Base-by-base conservation (phyloP, 2,329 filamentous ascomycete species). In the Claviceps digitariae region DNA sequence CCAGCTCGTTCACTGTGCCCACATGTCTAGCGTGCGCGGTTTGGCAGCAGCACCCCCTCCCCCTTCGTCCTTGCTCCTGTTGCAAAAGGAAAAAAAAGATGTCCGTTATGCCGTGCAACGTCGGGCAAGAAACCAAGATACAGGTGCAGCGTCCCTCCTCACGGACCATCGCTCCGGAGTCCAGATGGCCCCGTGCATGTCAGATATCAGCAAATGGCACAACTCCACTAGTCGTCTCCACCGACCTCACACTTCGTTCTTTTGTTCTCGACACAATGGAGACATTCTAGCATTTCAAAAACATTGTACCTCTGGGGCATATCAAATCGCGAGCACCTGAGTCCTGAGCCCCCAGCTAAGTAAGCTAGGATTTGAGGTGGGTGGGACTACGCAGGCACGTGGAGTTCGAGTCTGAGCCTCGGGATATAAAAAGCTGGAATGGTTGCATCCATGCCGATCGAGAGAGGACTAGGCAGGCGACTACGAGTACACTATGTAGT, bases 21-120 rank as follows among this genome's bases (percentile, higher is more conserved):
- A 43, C 48, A 44, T 49, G n/a, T 48, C 36, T 52, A 41, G 47
- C 50, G 48, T 23, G 8, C 17, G 40, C 45, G 40, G 21, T 47
- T 25, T 52, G 38, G 23, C 43, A 44, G 29, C 52, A 51, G n/a
- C n/a, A n/a, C n/a, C n/a, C 49, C 36, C 38, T 20, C 31, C 31
- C 34, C 31, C 43, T 15, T 3, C 38, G 41, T 21, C 15, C 8
- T 27, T 29, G 20, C 21, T 25, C n/a, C 40, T 17, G 21, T 21
- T 52, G 21, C 31, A 2, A n/a, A n/a, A n/a, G n/a, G n/a, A n/a
- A n/a, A 23, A 21, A 29, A 10, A 23, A 23, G 38, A 9, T 43
- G 29, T 36, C 45, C 52, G 55, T 13, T 45, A 55, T 55, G 54
- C 45, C 34, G 56, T 57, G 56, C 51, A 50, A 58, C 53, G 54